Conservation (phyloP, 139 green algal species). For the Deuterostichococcus epilithicus region DNA sequence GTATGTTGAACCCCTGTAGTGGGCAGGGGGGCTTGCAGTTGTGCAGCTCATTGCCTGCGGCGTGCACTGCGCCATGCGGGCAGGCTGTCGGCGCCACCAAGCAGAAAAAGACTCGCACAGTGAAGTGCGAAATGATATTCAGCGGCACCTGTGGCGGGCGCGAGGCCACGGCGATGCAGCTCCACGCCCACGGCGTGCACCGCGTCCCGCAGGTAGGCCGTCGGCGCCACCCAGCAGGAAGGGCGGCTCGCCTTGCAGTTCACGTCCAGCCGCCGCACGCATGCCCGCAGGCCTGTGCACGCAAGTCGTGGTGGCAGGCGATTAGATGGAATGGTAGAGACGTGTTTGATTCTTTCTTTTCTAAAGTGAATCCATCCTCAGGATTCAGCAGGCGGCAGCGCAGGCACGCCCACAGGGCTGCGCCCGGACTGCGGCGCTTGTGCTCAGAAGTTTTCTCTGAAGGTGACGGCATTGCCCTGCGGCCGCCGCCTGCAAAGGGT, state of each 20-base stretch:
- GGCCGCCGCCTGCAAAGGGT: no score
- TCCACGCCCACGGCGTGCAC: neutral
- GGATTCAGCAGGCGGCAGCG: no score
- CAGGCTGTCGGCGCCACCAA: no score
- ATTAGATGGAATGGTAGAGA: neutral
- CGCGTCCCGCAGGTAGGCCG: neutral
- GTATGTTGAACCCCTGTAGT: no score
- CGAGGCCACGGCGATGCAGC: neutral
- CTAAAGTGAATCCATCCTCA: neutral
- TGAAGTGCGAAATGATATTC: neutral
- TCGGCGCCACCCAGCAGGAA: neutral
- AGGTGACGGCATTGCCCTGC: no score
- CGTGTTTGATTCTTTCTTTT: neutral
- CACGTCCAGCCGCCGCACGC: neutral
- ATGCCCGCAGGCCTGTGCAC: neutral
- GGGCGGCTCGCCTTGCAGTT: neutral
- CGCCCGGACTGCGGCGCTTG: no score
- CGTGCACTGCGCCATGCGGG: no score
- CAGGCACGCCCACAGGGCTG: no score
- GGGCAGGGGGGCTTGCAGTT: no score
- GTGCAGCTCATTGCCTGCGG: no score
- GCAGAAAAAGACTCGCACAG: neutral
- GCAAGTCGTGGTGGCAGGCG: neutral
- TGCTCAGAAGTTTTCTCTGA: no score
- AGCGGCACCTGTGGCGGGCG: neutral